These are phyloP conservation scores for Tetracladium marchalianum DNA, from an alignment of 495 filamentous ascomycete genomes.

Conservation along the genomic window DNA sequence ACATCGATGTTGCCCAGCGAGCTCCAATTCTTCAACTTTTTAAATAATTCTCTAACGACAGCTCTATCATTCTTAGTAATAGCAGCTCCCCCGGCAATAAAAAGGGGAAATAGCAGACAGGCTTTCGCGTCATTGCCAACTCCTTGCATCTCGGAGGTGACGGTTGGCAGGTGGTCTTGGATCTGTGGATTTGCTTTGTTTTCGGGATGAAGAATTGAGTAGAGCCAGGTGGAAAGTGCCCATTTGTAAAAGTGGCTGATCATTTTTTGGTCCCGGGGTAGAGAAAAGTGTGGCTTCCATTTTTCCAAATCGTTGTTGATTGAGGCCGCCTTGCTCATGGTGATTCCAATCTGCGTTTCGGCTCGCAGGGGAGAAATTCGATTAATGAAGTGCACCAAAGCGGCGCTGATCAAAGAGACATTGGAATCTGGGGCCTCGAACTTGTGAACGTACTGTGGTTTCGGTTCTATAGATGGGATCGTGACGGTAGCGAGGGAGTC, in stretches of 20 bases:
- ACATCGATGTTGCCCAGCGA: slow-evolving; percentile 11
- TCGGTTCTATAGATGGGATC: neutral
- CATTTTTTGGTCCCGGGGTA: neutral
- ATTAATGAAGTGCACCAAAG: slow-evolving; percentile 2
- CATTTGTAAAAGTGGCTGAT: slow-evolving; percentile 5
- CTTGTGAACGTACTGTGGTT: neutral
- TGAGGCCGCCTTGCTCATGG: slow-evolving; percentile 1
- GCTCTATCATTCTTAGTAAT: slow-evolving; percentile 2
- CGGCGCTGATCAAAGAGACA: slow-evolving; percentile 3
- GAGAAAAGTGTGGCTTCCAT: slow-evolving; percentile 2
- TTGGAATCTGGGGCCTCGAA: too few relatives aligned
- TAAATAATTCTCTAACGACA: slow-evolving; percentile 1
- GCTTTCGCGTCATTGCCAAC: slow-evolving; percentile 8
- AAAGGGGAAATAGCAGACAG: slow-evolving; percentile 13
- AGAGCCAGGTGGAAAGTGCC: slow-evolving; percentile 11
- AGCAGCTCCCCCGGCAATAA: slow-evolving; percentile 7
- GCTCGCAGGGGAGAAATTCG: slow-evolving; percentile 9
- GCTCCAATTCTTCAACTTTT: slow-evolving; percentile 7
- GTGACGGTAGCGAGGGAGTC: slow-evolving; percentile 11
- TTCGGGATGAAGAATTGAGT: slow-evolving; percentile 8
- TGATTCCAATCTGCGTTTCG: neutral
- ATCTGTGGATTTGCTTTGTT: neutral
- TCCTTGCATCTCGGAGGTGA: neutral
- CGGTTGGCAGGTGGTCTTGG: neutral
- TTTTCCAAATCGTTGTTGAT: slow-evolving; percentile 2